Evolutionary conservation across 805 yeast species (phyloP), one percentile per base, ranked within the genome.

Genomic region (Yamadazyma nakazawae): DNA sequence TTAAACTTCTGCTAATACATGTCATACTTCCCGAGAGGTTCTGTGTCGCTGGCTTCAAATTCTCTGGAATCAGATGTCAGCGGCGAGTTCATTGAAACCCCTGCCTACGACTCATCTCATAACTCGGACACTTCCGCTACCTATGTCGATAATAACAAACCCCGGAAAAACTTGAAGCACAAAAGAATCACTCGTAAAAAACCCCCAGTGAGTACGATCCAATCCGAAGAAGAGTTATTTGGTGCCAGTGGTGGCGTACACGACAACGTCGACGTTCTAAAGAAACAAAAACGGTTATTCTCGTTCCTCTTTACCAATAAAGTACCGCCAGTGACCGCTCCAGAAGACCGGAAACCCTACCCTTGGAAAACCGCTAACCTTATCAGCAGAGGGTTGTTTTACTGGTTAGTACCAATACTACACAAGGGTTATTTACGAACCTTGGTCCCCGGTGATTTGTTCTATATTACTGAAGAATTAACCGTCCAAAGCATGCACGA

Each of bases 201-300:
- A 18, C 47, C 45, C 11, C 45, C 45, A 16, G 45, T 47, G 13
- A 48, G 48, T 34, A 51, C 49, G 10, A 43, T 47, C 37, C 45
- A 46, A 34, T 37, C 46, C 12, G 43, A 30, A n/a, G 50, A 41
- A 35, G 44, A 30, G 32, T 14, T 37, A 7, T 4, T 4, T n/a
- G 40, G 11, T 17, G 45, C 44, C 28, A 7, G 24, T n/a, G 40
- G 11, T 17, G 45, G 42, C 28, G 45, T 40, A 7, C 6, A 31
- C 21, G 43, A 40, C 14, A 6, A 32, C 2, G 24, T 16, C 6
- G 12, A 24, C 45, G 45, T 24, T 26, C n/a, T 45, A 75, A 46
- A 55, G 58, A 75, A 54, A 70, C 81, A 82, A 55, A 72, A 70
- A 49, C 66, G 87, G 49, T 40, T 75, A 40, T 75, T 83, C 48